Conservation (phyloP, 495 filamentous ascomycete species). For the Penicillium canescens region DNA sequence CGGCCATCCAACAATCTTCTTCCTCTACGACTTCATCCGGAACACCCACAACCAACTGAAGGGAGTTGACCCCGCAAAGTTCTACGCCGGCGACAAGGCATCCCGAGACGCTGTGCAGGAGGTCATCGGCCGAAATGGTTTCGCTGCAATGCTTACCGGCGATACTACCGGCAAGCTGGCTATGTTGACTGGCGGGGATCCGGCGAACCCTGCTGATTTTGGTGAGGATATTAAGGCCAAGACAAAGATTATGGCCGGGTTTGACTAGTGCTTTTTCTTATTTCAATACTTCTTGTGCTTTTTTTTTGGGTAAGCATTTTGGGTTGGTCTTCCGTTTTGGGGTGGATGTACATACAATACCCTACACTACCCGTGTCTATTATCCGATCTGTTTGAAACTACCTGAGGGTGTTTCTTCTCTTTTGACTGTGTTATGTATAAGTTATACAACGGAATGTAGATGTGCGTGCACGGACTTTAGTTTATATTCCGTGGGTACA, state of each 20-base stretch:
- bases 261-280: background rate
- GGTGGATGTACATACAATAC: too few relatives aligned
- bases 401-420: background rate
- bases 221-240: slow-evolving; percentile 28
- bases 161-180: slow-evolving; percentile 29
- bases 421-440: too few relatives aligned
- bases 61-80: slow-evolving; percentile 25
- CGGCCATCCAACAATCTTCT: slow-evolving; percentile 35
- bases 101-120: slow-evolving; percentile 19
- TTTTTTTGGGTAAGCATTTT: background rate
- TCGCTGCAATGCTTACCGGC: slow-evolving; percentile 26
- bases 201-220: slow-evolving; percentile 26
- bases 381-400: background rate
- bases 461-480: too few relatives aligned
- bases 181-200: slow-evolving; percentile 21
- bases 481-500: too few relatives aligned
- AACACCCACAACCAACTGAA: slow-evolving; percentile 30
- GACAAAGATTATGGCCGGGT: slow-evolving; percentile 20
- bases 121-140: slow-evolving; percentile 30
- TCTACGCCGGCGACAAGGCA: slow-evolving; percentile 19
- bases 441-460: too few relatives aligned
- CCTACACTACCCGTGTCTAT: too few relatives aligned
- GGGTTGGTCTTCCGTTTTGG: background rate
- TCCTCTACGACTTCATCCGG: slow-evolving; percentile 33
- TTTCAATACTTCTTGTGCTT: background rate